These are phyloP conservation scores for Cercophora newfieldiana DNA, from an alignment of 495 filamentous ascomycete species.

Conservation along the genomic window DNA sequence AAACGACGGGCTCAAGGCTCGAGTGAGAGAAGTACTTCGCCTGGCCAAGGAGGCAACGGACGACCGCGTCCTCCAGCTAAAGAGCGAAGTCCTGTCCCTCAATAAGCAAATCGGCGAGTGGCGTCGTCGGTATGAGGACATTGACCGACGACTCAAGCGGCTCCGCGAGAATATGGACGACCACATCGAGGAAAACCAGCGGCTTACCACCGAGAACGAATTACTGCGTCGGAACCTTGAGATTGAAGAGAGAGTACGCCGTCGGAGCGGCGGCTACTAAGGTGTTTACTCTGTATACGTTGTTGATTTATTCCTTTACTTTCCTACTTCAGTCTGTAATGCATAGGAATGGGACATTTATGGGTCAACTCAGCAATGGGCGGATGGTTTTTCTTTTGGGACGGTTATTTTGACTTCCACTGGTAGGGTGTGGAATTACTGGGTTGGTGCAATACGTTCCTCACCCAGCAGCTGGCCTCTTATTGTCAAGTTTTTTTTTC, in stretches of 20 bases:
- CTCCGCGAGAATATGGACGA: constrained; percentile 20
- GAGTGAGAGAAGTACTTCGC: constrained; percentile 20
- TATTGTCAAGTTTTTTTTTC: not conserved
- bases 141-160: constrained; percentile 15
- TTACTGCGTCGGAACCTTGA: constrained; percentile 9
- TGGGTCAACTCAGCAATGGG: not conserved
- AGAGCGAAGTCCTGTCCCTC: constrained; percentile 14
- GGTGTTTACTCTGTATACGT: not conserved
- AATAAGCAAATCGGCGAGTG: constrained; percentile 18
- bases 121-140: constrained; percentile 24
- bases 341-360: not conserved
- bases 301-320: not conserved
- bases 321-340: not conserved
- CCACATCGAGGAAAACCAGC: constrained; percentile 18
- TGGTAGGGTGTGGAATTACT: not conserved
- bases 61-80: constrained; percentile 14
- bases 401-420: not conserved
- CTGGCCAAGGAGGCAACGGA: constrained; percentile 18
- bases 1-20: constrained; percentile 18
- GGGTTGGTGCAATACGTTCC: not conserved
- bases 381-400: not conserved
- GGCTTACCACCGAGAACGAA: constrained; percentile 21
- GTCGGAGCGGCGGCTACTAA: not conserved
- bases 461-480: not conserved
- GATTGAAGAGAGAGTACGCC: not conserved